A percentile compares a stretch with the other conserved stretches of the same genome.
These are phyloP conservation scores for Aspergillus versicolor DNA, from an alignment of 2,329 filamentous ascomycete genomes.

Conservation along the genomic window DNA sequence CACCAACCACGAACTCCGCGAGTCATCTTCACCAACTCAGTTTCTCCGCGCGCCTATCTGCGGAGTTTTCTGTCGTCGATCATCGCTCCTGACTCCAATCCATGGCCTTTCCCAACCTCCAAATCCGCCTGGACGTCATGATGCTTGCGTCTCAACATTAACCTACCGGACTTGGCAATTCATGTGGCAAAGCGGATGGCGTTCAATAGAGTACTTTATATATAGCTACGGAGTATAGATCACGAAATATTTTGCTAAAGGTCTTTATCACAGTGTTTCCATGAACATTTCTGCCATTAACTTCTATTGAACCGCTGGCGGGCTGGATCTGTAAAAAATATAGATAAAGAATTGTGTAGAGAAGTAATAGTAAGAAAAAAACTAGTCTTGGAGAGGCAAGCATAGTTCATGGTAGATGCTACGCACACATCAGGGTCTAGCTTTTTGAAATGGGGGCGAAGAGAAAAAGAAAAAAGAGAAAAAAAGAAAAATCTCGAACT, in stretches of 20 bases:
- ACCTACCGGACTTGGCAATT: neutral
- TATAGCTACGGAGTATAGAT: neutral
- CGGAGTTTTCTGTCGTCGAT: neutral
- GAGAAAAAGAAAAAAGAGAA: neutral
- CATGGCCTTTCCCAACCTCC: neutral
- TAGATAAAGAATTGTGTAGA: neutral
- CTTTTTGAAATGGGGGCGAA: neutral
- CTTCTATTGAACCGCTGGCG: neutral
- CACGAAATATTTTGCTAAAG: neutral
- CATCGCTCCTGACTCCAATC: neutral
- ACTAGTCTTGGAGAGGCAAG: neutral
- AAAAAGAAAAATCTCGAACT: neutral
- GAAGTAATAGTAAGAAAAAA: neutral
- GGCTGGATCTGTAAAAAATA: neutral
- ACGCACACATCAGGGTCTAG: neutral
- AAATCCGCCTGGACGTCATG: neutral
- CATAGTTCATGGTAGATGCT: neutral
- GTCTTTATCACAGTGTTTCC: neutral
- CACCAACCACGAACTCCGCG: neutral
- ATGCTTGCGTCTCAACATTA: neutral
- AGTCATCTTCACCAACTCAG: neutral
- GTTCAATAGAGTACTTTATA: neutral
- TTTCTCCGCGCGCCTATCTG: neutral
- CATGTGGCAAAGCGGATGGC: no score
- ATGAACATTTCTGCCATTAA: neutral